Percentiles rank a stretch among this genome's conserved stretches.
These are phyloP conservation scores for Penicillium glabrum DNA, from an alignment of 2,329 filamentous ascomycete genomes.

Conservation along the genomic window DNA sequence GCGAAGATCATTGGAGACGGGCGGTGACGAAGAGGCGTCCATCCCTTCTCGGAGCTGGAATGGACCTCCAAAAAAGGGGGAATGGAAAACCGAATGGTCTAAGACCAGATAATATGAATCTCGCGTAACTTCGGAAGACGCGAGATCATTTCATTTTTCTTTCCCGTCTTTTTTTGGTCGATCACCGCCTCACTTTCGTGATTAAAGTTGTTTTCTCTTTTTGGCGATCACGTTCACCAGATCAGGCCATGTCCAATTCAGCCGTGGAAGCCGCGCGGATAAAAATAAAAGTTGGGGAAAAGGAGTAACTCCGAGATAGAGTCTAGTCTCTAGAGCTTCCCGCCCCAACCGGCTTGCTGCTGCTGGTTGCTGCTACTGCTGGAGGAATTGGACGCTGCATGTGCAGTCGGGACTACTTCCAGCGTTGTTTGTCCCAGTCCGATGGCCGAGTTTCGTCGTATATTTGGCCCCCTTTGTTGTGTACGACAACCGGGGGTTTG, in stretches of 20 bases:
- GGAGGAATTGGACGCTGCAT: neutral
- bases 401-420: slow-evolving; percentile 29
- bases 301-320: neutral
- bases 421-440: slow-evolving; percentile 41
- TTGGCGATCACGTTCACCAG: neutral
- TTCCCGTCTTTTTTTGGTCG: neutral
- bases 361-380: neutral
- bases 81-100: neutral
- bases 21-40: slow-evolving; percentile 2
- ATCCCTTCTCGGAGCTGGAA: neutral
- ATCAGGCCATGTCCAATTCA: neutral
- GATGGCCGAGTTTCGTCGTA: slow-evolving; percentile 38
- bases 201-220: neutral
- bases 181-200: slow-evolving; percentile 20
- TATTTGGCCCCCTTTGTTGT: slow-evolving; percentile 37
- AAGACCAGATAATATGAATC: neutral
- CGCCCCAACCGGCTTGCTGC: neutral
- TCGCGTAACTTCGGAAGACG: slow-evolving; percentile 1
- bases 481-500: slow-evolving; percentile 35
- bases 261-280: slow-evolving; percentile 17
- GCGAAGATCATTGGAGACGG: neutral
- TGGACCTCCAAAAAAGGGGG: neutral
- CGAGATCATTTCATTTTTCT: neutral
- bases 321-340: neutral
- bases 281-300: slow-evolving; percentile 1